These are phyloP conservation scores for Aspergillus versicolor DNA, from an alignment of 2,329 filamentous ascomycete species.

Conservation along the genomic window DNA sequence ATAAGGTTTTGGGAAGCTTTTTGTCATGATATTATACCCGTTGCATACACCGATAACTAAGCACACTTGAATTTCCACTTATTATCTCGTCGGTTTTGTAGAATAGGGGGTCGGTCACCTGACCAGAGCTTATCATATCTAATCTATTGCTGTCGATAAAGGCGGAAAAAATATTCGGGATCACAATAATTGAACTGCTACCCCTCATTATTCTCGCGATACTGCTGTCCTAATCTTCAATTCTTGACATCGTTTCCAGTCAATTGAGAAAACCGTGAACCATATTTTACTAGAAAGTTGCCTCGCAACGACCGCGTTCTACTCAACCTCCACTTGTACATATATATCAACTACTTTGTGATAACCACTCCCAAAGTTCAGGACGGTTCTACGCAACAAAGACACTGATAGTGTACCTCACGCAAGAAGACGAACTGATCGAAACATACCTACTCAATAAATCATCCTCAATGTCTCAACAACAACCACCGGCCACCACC, in stretches of 20 bases:
- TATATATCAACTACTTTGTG: not conserved
- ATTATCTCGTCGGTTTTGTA: not conserved
- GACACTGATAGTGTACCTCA: not conserved
- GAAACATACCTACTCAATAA: not conserved
- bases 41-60: not conserved
- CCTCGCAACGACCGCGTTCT: too few relatives aligned
- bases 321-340: not conserved
- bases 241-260: not conserved
- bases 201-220: not conserved
- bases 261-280: not conserved
- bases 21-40: constrained; percentile 11
- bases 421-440: not conserved
- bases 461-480: constrained; percentile 21
- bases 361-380: not conserved
- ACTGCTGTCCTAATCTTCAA: not conserved
- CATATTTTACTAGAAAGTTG: not conserved
- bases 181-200: not conserved
- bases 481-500: constrained; percentile 15
- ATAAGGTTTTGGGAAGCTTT: not conserved
- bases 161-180: constrained; percentile 6
- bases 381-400: not conserved
- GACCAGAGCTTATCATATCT: constrained; percentile 12
- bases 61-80: not conserved
- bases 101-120: constrained; percentile 1
- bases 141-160: constrained; percentile 7